Evolutionary conservation across 345 rosid genomes (phyloP), one percentile per base, ranked within the genome.

Genomic region (Melaleuca quinquenervia): DNA sequence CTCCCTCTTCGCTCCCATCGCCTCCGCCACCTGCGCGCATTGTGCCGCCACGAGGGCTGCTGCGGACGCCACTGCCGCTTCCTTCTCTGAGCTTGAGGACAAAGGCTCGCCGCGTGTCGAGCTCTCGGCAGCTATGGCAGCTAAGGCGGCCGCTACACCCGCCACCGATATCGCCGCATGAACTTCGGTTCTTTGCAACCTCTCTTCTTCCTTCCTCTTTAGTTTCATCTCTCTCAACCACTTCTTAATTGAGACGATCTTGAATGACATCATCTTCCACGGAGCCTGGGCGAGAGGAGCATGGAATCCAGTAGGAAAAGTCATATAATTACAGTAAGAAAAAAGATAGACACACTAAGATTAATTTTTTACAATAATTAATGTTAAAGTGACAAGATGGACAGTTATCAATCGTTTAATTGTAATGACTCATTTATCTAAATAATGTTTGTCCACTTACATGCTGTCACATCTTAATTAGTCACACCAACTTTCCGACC

Each of bases 141-240:
- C 98, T 5, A 96, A 90, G 84, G 96, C 94, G 12, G 99, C 96
- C 2, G 99, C 99, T 6, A 95, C 86, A 10, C 99, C 96, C 1
- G 99, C 99, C 32, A 97, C 93, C 20, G 98, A 93, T 50, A 97
- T 86, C 7, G 98, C 98, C 7, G 99, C 98, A n/a, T 97, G 97
- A 5, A 95, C 96, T 90, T 97, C 93, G 13, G 98, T 98, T 87
- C 91, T 94, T 78, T 93, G 94, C 82, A 97, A 86, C 85, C 98
- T 93, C 24, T 91, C 93, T 84, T 94, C 94, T 87, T 96, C 98
- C 88, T 97, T 97, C 86, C 95, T 88, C 94, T 92, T 95, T 50
- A 84, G 90, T 86, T 95, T 96, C 7, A 92, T 89, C 88, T 97
- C 98, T 85, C 94, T 96, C 89, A 95, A 83, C 98, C 98, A 96